These are phyloP conservation scores for Aspergillus olivimuriae DNA, from an alignment of 495 filamentous ascomycete genomes.

Conservation along the genomic window DNA sequence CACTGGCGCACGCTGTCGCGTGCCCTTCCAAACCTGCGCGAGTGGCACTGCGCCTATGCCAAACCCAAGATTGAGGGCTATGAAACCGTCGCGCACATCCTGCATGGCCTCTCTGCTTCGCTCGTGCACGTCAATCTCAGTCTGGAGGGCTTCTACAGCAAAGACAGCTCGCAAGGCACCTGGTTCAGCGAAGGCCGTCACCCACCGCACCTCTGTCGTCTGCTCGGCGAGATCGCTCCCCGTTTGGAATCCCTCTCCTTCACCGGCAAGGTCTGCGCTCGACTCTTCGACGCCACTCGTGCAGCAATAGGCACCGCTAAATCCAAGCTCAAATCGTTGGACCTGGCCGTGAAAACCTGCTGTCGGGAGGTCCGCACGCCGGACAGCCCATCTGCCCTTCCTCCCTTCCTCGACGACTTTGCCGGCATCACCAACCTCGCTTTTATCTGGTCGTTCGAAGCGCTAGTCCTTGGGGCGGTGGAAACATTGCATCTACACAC, in stretches of 20 bases:
- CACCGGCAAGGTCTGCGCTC: constrained; percentile 59
- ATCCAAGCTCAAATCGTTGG: constrained; percentile 51
- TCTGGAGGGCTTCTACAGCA: constrained; percentile 60
- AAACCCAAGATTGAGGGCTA: constrained; percentile 64
- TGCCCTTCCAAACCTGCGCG: constrained; percentile 58
- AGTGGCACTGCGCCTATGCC: constrained; percentile 66
- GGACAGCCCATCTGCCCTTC: not conserved
- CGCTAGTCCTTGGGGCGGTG: constrained; percentile 54
- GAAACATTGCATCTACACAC: constrained; percentile 47
- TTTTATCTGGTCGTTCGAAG: constrained; percentile 62
- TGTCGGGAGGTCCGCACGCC: constrained; percentile 43
- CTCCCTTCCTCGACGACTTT: constrained; percentile 39
- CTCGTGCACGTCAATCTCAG: constrained; percentile 57
- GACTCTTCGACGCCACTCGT: constrained; percentile 47
- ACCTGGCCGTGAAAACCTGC: constrained; percentile 63
- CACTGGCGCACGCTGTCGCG: constrained; percentile 54
- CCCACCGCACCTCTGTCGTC: constrained; percentile 47
- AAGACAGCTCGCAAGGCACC: constrained; percentile 37
- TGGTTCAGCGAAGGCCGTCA: constrained; percentile 14
- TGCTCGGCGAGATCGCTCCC: constrained; percentile 47
- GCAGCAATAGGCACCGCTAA: constrained; percentile 26
- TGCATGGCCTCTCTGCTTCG: constrained; percentile 44
- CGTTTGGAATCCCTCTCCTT: constrained; percentile 58
- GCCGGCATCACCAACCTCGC: constrained; percentile 60
- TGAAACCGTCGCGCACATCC: constrained; percentile 53